Evolutionary conservation across 1,284 basidiomycete species (phyloP), one percentile per base, ranked within the genome.

Genomic region (Pyrrhoderma noxium): DNA sequence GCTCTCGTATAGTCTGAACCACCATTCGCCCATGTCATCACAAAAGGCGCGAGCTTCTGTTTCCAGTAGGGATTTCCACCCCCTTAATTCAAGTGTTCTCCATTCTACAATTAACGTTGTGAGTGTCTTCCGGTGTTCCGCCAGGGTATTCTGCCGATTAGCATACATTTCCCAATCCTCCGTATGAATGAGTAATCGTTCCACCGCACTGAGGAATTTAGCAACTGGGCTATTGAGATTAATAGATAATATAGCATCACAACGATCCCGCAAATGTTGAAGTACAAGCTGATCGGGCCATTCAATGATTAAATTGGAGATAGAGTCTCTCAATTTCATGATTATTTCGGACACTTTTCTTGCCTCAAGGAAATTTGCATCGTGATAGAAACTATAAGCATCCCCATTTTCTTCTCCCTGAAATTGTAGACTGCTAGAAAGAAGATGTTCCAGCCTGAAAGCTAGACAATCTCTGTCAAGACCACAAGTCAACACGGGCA

Each of bases 271-370:
- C 42, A 99, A 77, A 65, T 97, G 86, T 50, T 87, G 88, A 27
- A 98, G 73, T 3, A 97, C 92, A 85, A 95, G 93, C 65, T 99
- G 96, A 58, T 99, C 96, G 0, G 96, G 95, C 93, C 93, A 98
- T 58, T 93, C 86, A 54, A 71, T 67, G 36, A 89, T 76, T 19
- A 98, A 73, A 1, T 47, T 52, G 16, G 70, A 60, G 19, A 96
- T 70, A 2, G 83, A 77, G 1, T 58, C 53, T 39, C 72, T 69
- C 31, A 95, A 70, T 0, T 70, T 62, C 9, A 66, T 61, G 2
- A 94, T 64, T 16, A 85, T 61, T 0, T 62, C 64, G 7, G 77
- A 68, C 0, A 76, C 85, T 62, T 79, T 88, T 55, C 72, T 76
- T 13, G 81, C 72, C 65, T 95, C 87, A 1, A 67, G 69, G 25